Evolutionary conservation across 768 basidiomycete species (phyloP), one percentile per base, ranked within the genome.

Genomic region (Botryobasidium botryosum): DNA sequence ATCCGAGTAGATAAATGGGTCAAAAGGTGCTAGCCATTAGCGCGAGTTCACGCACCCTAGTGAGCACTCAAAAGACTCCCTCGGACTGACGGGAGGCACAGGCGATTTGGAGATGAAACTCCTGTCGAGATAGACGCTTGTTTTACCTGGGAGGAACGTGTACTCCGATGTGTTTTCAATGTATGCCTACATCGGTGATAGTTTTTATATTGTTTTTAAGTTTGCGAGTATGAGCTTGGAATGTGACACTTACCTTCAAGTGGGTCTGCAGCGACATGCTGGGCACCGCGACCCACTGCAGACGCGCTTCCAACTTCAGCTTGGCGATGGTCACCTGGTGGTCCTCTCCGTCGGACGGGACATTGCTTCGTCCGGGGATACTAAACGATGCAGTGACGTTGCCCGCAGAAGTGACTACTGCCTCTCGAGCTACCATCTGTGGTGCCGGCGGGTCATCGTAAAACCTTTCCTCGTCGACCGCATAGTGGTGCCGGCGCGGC

Each of bases 21-120:
- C n/a, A n/a, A n/a, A n/a, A n/a, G n/a, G n/a, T n/a, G n/a, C n/a
- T n/a, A n/a, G n/a, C n/a, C n/a, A n/a, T n/a, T n/a, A n/a, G n/a
- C n/a, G n/a, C n/a, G n/a, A n/a, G n/a, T n/a, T n/a, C n/a, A n/a
- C n/a, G n/a, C n/a, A n/a, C n/a, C 50, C 50, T n/a, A 51, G 44
- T n/a, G 51, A 52, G 25, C 51, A 52, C 8, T 49, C 42, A 36
- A 52, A 52, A 3, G 32, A 33, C 26, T 52, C 51, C 31, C 44
- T 38, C n/a, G 50, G 45, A 18, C 45, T 37, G 35, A 47, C 51
- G 25, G 21, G 25, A 23, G 52, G 31, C 15, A 29, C 15, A 23
- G 25, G 8, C 10, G 48, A 25, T 27, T 43, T 39, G 24, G 35
- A 45, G 28, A 43, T 35, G 24, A 4, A 33, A 26, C 25, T 15